Conservation (phyloP, 1,139 yeast species). For the Candida pseudocylindracea region DNA sequence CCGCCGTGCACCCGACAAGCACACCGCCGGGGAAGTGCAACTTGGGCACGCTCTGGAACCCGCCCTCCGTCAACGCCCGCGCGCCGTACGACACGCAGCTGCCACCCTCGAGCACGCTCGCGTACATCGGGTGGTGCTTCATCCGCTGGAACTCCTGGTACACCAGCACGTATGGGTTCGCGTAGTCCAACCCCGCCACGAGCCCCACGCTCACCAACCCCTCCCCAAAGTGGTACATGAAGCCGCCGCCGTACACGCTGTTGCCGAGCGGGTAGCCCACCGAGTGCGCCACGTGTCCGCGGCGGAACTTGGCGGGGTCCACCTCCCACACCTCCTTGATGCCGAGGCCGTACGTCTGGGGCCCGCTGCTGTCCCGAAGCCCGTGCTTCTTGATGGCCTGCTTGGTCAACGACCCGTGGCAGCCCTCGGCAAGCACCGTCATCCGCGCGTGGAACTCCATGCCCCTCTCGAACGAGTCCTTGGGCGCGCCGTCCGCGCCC, state of each 20-base stretch:
- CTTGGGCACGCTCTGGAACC: constrained; percentile 76
- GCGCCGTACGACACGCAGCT: constrained; percentile 89
- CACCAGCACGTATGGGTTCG: constrained; percentile 86
- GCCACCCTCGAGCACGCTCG: constrained; percentile 63
- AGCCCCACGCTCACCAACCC: constrained; percentile 77
- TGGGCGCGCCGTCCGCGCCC: constrained; percentile 50
- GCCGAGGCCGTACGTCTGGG: constrained; percentile 90
- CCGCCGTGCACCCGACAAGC: constrained; percentile 86
- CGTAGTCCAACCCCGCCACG: constrained; percentile 81
- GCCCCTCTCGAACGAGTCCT: constrained; percentile 71
- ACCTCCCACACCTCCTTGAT: constrained; percentile 96
- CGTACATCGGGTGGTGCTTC: constrained; percentile 79
- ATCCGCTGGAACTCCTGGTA: constrained; percentile 87
- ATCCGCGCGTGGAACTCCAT: constrained; percentile 87
- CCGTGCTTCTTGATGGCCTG: constrained; percentile 46
- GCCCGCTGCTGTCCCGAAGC: constrained; percentile 39
- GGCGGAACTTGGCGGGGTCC: constrained; percentile 55
- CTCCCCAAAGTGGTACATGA: constrained; percentile 91
- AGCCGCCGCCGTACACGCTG: constrained; percentile 85
- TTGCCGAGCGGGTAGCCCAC: constrained; percentile 71
- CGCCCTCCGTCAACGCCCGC: constrained; percentile 91
- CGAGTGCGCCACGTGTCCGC: constrained; percentile 72
- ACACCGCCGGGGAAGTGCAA: constrained; percentile 90
- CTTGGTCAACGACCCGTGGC: constrained; percentile 85
- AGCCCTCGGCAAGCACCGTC: constrained; percentile 87